phyloP scores from a whole-genome alignment of 495 filamentous ascomycete species.

The Aspergillus baeticus region DNA sequence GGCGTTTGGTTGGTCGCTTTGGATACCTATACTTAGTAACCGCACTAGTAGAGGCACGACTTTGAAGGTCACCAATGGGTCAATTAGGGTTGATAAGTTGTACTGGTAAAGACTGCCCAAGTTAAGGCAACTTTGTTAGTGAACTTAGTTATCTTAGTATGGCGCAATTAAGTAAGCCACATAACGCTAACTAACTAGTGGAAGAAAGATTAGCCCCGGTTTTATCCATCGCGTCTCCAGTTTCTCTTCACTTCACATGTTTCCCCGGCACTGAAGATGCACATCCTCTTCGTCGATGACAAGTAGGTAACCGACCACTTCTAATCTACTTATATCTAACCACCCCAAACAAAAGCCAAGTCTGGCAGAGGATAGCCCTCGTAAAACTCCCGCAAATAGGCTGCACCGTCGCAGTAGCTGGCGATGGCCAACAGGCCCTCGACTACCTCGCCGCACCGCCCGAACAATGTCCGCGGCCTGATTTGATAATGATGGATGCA shows the following conservation, averaged over 20 bases:
- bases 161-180: neutral
- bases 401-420: constrained; percentile 1
- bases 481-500: constrained; percentile 11
- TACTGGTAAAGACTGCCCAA: too few relatives aligned
- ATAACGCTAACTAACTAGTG: neutral
- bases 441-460: constrained; percentile 4
- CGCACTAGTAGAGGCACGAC: too few relatives aligned
- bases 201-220: neutral
- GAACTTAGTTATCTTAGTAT: neutral
- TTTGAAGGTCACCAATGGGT: too few relatives aligned
- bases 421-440: constrained; percentile 10
- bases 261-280: too few relatives aligned
- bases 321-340: neutral
- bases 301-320: neutral
- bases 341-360: neutral
- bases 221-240: too few relatives aligned
- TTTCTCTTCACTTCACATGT: too few relatives aligned
- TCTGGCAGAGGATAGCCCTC: neutral
- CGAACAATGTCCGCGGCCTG: constrained; percentile 2
- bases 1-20: too few relatives aligned
- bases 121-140: too few relatives aligned
- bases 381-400: neutral
- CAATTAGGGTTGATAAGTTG: too few relatives aligned
- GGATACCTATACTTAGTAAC: too few relatives aligned
- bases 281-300: neutral